Evolutionary conservation across 495 filamentous ascomycete genomes (phyloP), one percentile per base, ranked within the genome.

Genomic region (Podospora australis): DNA sequence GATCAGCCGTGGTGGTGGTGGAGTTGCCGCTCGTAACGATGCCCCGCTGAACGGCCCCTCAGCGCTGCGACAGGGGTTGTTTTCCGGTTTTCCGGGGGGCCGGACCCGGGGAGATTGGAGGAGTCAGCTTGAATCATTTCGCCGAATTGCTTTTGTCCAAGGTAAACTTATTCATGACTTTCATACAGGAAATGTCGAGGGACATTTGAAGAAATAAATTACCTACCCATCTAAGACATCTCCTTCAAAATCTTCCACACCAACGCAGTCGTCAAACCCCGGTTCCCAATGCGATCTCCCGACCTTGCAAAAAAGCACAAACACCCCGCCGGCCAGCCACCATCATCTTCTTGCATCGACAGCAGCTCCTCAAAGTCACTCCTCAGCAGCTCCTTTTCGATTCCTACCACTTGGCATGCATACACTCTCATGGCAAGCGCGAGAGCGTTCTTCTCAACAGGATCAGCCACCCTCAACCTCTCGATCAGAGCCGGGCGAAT

Each of bases 191-290:
- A n/a, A n/a, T n/a, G n/a, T n/a, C n/a, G n/a, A n/a, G n/a, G n/a
- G n/a, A n/a, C n/a, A n/a, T n/a, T n/a, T n/a, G n/a, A n/a, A n/a
- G n/a, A n/a, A n/a, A n/a, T n/a, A n/a, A n/a, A n/a, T n/a, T n/a
- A n/a, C n/a, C n/a, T n/a, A n/a, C n/a, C n/a, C n/a, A n/a, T n/a
- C n/a, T n/a, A n/a, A n/a, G n/a, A n/a, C n/a, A n/a, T n/a, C n/a
- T 43, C 40, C 23, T 24, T 43, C 40, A 43, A 28, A n/a, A 43
- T 24, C 40, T 13, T 43, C 40, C 3, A 43, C 21, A 26, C 40
- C 40, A 43, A 11, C 22, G 21, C 40, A 10, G 40, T 43, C 7
- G 40, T 28, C 21, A 26, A 28, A 10, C 40, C 40, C 40, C 40
- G 25, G 14, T 23, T 43, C 23, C 40, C 40, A 43, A 43, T 43